Evolutionary conservation across 345 rosid species (phyloP).

Genomic region (sweet orange (Citrus sinensis)): DVS_A1.0 CM039165.1:6394501-6395000

Average conservation of each 20-base stretch:
- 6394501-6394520: background rate
- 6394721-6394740: conserved; percentile 92
- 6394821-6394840: conserved; percentile 90
- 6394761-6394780: conserved; percentile 75
- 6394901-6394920: conserved; percentile 84
- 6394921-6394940: conserved; percentile 77
- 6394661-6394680: conserved; percentile 27
- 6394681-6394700: conserved; percentile 96
- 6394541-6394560: conserved; percentile 37
- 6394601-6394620: background rate
- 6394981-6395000: conserved; percentile 97
- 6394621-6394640: no score
- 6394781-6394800: conserved; percentile 82
- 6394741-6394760: conserved; percentile 95
- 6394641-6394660: conserved; percentile 3
- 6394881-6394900: conserved; percentile 94
- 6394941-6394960: conserved; percentile 91
- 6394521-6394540: conserved; percentile 7
- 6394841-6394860: conserved; percentile 85
- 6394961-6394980: conserved; percentile 86
- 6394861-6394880: conserved; percentile 94
- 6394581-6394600: conserved; percentile 25
- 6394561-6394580: conserved; percentile 49
- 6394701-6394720: conserved; percentile 90
- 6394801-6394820: conserved; percentile 94